Conservation (phyloP, 2,329 filamentous ascomycete species). For the Ilyonectria destructans region DNA sequence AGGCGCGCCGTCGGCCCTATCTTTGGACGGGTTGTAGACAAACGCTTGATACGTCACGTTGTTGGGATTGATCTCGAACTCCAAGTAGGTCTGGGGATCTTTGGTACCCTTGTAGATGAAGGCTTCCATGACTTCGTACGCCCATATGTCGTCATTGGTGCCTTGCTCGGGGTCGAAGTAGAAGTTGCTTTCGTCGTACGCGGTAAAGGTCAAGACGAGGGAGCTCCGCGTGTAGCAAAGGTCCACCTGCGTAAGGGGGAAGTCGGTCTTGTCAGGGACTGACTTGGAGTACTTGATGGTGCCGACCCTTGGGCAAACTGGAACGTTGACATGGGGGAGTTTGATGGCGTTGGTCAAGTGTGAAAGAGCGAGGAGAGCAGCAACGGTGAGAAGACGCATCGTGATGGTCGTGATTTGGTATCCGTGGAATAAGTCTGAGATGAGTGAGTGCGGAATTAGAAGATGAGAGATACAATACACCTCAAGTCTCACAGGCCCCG, state of each 20-base stretch:
- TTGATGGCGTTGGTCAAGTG: constrained; percentile 26
- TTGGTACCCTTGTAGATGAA: constrained; percentile 64
- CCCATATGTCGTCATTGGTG: constrained; percentile 65
- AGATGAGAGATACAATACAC: not conserved
- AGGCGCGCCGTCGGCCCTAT: constrained; percentile 57
- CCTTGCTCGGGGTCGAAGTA: constrained; percentile 61
- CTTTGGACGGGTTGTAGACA: constrained; percentile 67
- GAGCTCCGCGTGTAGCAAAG: constrained; percentile 63
- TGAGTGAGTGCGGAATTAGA: not conserved
- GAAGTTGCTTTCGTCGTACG: constrained; percentile 63
- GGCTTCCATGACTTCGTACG: constrained; percentile 68
- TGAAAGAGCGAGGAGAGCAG: constrained; percentile 10
- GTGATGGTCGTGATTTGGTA: constrained; percentile 6
- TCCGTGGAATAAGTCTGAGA: not conserved
- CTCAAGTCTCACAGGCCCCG: not conserved
- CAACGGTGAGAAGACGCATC: constrained; percentile 28
- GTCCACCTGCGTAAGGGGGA: constrained; percentile 63
- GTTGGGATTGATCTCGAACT: constrained; percentile 67
- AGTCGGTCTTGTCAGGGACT: constrained; percentile 59
- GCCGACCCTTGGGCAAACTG: constrained; percentile 56
- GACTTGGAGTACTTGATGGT: constrained; percentile 60
- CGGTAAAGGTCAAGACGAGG: constrained; percentile 62
- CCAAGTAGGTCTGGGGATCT: constrained; percentile 66
- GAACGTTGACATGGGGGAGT: constrained; percentile 55
- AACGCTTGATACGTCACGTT: constrained; percentile 68